Evolutionary conservation across 805 yeast genomes (phyloP), one percentile per base, ranked within the genome.

Genomic region (Saturnispora gosingensis): DNA sequence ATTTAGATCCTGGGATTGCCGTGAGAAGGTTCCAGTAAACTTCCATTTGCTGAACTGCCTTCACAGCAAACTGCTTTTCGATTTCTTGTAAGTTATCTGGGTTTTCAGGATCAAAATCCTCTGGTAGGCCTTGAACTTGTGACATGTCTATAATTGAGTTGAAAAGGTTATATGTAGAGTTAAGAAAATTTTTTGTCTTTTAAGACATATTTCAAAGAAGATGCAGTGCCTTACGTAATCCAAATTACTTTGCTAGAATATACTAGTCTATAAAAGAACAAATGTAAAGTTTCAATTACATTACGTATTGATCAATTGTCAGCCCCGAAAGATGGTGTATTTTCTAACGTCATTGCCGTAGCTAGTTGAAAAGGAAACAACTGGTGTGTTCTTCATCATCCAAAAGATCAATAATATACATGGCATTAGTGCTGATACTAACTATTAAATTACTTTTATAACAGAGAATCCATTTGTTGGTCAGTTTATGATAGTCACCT

Each of bases 61-160:
- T 88, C 54, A 93, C 99, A 42, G 99, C 98, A 64, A 93, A 93
- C 72, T 93, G 98, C 76, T 82, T 88, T 70, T 93, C 99, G 63
- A 93, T 88, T 61, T 88, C 96, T 70, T 91, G 98, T 61, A 88
- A 75, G 73, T 93, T 93, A 55, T 93, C 97, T 45, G 99, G 97
- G 53, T 75, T 77, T 63, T 93, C 96, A 18, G 99, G 90, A 62
- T 56, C 58, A 45, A 64, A 63, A n/a, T 57, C 54, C 6, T 56
- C 50, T 45, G 61, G 56, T 30, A 55, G 39, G 22, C 54, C 49
- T 69, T 30, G 43, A n/a, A 46, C 49, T 36, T 36, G 34, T n/a
- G 49, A 46, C 49, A 46, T 46, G 5, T 46, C 20, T 27, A 25
- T 30, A 30, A 11, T 13, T 30, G 15, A 30, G 1, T 10, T 10